Evolutionary conservation across 1,284 basidiomycete genomes (phyloP).

Genomic region (Cystobasidiaceae sp.): DNA sequence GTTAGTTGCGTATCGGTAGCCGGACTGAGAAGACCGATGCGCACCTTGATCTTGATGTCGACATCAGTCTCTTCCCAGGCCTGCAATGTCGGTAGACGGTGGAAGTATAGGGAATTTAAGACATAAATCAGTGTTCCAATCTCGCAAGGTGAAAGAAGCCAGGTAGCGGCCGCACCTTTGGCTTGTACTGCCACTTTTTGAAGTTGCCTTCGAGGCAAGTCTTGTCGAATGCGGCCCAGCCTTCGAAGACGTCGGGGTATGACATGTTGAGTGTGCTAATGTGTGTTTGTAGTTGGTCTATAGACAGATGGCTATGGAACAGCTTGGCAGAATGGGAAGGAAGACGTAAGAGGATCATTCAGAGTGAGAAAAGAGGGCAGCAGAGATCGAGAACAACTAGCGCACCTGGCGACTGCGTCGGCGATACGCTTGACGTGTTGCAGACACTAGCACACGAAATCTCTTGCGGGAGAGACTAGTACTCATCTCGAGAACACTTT

Average conservation of each 20-base stretch:
- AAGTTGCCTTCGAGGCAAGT: slow-evolving; percentile 47
- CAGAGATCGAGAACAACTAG: not conserved
- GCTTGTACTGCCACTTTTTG: slow-evolving; percentile 41
- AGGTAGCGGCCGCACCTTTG: slow-evolving; percentile 13
- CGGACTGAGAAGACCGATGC: not conserved
- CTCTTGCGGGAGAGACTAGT: not conserved
- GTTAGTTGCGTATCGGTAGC: too few species aligned
- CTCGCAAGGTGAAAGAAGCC: not conserved
- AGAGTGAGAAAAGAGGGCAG: not conserved
- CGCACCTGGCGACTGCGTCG: too few species aligned
- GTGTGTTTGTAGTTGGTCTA: not conserved
- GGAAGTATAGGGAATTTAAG: too few species aligned
- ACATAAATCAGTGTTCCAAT: too few species aligned
- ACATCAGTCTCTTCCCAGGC: slow-evolving; percentile 48
- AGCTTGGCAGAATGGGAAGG: not conserved
- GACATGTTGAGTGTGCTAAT: slow-evolving; percentile 11
- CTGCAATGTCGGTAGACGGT: slow-evolving; percentile 33
- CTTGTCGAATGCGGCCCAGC: slow-evolving; percentile 30
- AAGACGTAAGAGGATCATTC: not conserved
- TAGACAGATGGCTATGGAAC: not conserved
- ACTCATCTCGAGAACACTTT: not conserved
- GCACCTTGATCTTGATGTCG: slow-evolving; percentile 43
- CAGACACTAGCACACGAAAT: not conserved
- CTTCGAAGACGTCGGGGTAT: slow-evolving; percentile 28
- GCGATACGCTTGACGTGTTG: not conserved